These are phyloP conservation scores for Arthrobotrys musiformis DNA, from an alignment of 2,329 filamentous ascomycete species.

Conservation along the genomic window DNA sequence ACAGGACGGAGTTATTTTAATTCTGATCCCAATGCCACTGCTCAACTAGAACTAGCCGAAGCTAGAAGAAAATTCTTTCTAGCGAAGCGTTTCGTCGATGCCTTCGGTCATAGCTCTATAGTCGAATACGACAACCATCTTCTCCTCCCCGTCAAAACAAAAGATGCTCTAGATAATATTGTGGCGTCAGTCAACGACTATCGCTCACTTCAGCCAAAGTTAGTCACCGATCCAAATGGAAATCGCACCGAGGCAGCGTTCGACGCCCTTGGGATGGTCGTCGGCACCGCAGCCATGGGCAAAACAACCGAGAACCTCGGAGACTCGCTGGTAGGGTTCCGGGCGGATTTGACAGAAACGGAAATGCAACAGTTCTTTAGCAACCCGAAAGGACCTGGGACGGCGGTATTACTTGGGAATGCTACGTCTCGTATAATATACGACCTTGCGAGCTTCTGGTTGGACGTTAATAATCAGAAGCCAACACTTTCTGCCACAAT, in stretches of 20 bases:
- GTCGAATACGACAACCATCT: neutral
- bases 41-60: neutral
- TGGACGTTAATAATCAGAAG: neutral
- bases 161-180: constrained; percentile 1
- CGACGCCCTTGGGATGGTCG: constrained; percentile 2
- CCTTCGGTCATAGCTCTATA: neutral
- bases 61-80: neutral
- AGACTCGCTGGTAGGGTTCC: neutral
- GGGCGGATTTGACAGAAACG: neutral
- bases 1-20: neutral
- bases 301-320: constrained; percentile 3
- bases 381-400: neutral
- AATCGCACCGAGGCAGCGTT: neutral
- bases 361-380: neutral
- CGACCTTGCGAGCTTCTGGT: neutral
- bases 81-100: neutral
- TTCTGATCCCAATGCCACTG: neutral
- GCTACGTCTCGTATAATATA: neutral
- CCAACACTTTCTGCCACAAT: no score
- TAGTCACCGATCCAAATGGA: constrained; percentile 7
- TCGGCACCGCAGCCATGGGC: neutral
- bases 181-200: neutral
- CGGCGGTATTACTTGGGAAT: neutral
- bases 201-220: neutral
- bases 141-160: neutral